Base-by-base conservation (phyloP, 768 basidiomycete genomes). In the Tricholoma sp. region DNA sequence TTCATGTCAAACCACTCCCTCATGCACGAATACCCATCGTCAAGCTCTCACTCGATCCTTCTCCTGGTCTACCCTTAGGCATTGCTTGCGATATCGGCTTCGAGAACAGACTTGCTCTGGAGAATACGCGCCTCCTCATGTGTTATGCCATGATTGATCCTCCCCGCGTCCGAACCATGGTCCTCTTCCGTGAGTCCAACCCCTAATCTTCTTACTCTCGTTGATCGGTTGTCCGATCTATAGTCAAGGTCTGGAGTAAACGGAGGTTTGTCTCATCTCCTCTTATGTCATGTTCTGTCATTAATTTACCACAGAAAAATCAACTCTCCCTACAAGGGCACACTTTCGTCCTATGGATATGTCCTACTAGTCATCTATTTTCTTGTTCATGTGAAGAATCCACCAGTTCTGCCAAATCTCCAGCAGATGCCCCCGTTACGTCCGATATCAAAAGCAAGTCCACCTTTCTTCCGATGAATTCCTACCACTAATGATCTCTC, bases 231-330 rank as follows among this genome's bases (percentile, higher is more conserved):
- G 48, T 45, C 17, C 37, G 34, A 50, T 54, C 45, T 52, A 32
- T 50, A 98, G 95, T 99, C 66, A 99, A 99, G 79, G 94, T 99
- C 18, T 99, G 96, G 96, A 91, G 92, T 65, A 99, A 98, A 74
- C 83, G 94, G 72, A 82, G 95, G 90, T 89, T 55, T 36, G 74
- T 62, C 54, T 24, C 50, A 12, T 34, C 29, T 53, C 33, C 42
- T 24, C 17, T 42, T 49, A 15, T 53, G 31, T 57, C 51, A 28
- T 41, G 12, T 49, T 50, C 54, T 39, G 52, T 61, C 42, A 58
- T 31, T 32, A 45, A 47, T 31, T 54, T 48, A 4, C 28, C 12
- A 1, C 64, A 92, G 91, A 73, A 95, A 97, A 85, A 97, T 99
- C 72, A 99, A 99, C 73, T 97, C 94, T 51, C 94, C 96, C 10